Conservation (phyloP, 495 filamentous ascomycete genomes). For the Melanomma pulvis-pyrius region DNA sequence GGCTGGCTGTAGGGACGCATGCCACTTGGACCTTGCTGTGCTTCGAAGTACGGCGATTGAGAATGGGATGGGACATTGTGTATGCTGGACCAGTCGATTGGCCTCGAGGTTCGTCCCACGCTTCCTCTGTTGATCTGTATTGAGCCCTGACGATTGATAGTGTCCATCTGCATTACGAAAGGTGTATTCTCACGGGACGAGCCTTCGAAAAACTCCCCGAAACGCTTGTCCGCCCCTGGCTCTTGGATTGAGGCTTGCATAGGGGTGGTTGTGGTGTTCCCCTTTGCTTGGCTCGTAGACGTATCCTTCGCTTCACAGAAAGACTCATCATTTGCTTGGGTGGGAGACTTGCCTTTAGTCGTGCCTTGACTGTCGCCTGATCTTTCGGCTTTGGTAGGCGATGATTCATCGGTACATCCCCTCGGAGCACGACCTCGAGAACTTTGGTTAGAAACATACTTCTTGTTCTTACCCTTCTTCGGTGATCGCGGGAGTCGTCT, state of each 20-base stretch:
- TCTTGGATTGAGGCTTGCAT: neutral
- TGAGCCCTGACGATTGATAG: neutral
- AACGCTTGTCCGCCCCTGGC: neutral
- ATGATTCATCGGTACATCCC: neutral
- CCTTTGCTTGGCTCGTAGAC: neutral
- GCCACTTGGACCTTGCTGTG: neutral
- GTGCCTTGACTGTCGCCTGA: neutral
- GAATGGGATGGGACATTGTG: neutral
- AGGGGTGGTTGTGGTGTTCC: neutral
- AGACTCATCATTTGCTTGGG: neutral
- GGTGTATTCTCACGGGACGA: neutral
- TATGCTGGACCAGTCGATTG: conserved; percentile 11
- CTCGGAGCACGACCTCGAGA: neutral
- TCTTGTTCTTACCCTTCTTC: conserved; percentile 7
- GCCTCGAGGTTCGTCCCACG: no score
- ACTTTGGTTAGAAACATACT: neutral
- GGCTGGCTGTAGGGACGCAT: neutral
- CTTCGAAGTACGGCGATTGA: neutral
- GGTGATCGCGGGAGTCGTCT: neutral
- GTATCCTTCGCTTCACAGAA: neutral
- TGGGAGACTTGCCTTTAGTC: neutral
- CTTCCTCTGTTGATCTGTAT: neutral
- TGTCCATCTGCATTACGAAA: conserved; percentile 3
- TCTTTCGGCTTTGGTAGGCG: neutral
- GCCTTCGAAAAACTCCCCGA: neutral